phyloP scores from a whole-genome alignment of 2,329 filamentous ascomycete genomes.

The Ambrosiella beaveri region DNA sequence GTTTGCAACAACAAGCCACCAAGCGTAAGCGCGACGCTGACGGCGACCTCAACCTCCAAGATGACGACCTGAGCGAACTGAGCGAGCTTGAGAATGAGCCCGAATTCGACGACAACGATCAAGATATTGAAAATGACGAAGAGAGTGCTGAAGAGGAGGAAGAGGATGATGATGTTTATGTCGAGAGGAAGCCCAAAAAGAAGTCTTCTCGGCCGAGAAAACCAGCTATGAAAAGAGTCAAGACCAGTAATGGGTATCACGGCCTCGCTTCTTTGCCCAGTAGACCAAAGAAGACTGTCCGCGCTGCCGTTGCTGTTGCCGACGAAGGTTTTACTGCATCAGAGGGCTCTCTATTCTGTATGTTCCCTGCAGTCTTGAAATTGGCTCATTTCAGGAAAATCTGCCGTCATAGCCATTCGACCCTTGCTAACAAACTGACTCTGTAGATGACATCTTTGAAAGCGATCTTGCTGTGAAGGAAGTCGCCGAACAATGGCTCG shows the following conservation, averaged over 20 bases:
- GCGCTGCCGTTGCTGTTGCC: conserved; percentile 26
- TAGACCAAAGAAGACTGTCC: conserved; percentile 38
- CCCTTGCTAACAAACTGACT: background rate
- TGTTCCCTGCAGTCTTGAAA: conserved; percentile 13
- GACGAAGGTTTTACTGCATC: conserved; percentile 9
- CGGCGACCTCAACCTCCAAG: conserved; percentile 20
- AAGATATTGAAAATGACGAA: conserved; percentile 2
- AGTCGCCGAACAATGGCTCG: conserved; percentile 43
- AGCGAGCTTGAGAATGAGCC: conserved; percentile 24
- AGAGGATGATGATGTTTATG: conserved; percentile 29
- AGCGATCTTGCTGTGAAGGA: conserved; percentile 38
- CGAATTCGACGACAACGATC: conserved; percentile 25
- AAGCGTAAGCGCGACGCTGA: conserved; percentile 41
- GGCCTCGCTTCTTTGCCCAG: conserved; percentile 28
- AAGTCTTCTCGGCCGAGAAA: conserved; percentile 31
- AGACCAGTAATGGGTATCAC: conserved; percentile 36
- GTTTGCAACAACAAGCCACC: background rate
- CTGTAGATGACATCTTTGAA: conserved; percentile 43
- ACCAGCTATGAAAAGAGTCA: conserved; percentile 45
- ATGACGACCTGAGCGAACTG: conserved; percentile 23
- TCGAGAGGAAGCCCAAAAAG: conserved; percentile 20
- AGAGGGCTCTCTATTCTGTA: conserved; percentile 13
- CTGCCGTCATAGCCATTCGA: background rate
- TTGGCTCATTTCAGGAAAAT: background rate
- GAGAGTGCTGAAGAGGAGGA: conserved; percentile 1